phyloP scores from a whole-genome alignment of 2,329 filamentous ascomycete species.

The Pseudohalonectria lignicola region DNA sequence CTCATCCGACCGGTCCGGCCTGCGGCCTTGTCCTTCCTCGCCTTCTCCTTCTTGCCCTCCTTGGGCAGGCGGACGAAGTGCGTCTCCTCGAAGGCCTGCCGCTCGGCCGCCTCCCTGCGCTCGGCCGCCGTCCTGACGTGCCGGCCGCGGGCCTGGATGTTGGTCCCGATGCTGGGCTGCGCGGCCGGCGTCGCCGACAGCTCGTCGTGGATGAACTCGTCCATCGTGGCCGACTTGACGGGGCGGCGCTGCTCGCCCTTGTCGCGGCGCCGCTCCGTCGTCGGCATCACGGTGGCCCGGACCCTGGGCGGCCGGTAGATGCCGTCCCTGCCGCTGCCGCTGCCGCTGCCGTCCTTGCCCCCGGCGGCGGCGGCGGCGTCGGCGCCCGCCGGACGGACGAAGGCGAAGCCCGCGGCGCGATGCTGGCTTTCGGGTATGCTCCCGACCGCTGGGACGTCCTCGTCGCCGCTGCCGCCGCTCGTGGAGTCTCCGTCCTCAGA shows the following conservation, averaged over 20 bases:
- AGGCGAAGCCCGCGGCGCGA: conserved; percentile 23
- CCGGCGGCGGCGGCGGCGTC: not conserved
- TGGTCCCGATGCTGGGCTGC: conserved; percentile 85
- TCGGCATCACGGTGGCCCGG: conserved; percentile 75
- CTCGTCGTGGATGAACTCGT: conserved; percentile 84
- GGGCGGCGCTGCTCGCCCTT: conserved; percentile 48
- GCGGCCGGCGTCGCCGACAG: conserved; percentile 71
- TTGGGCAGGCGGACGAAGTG: conserved; percentile 84
- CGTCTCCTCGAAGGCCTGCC: conserved; percentile 77
- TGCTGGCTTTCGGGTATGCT: conserved; percentile 18
- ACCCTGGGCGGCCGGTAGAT: conserved; percentile 86
- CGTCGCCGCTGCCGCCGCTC: conserved; percentile 19
- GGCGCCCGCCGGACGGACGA: conserved; percentile 21
- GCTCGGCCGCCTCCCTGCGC: conserved; percentile 66
- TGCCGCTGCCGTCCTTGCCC: not conserved
- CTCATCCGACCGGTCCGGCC: conserved; percentile 47
- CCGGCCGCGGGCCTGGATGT: conserved; percentile 69
- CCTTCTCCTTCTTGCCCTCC: conserved; percentile 76
- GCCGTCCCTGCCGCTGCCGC: conserved; percentile 32
- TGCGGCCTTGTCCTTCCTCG: conserved; percentile 45
- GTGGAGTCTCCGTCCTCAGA: conserved; percentile 23
- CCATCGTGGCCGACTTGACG: conserved; percentile 71
- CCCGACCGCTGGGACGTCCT: conserved; percentile 11
- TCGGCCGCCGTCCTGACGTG: conserved; percentile 68
- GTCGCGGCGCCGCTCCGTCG: conserved; percentile 50